Evolutionary conservation across 805 yeast genomes (phyloP).

Genomic region (Hanseniaspora taiwanica): DNA sequence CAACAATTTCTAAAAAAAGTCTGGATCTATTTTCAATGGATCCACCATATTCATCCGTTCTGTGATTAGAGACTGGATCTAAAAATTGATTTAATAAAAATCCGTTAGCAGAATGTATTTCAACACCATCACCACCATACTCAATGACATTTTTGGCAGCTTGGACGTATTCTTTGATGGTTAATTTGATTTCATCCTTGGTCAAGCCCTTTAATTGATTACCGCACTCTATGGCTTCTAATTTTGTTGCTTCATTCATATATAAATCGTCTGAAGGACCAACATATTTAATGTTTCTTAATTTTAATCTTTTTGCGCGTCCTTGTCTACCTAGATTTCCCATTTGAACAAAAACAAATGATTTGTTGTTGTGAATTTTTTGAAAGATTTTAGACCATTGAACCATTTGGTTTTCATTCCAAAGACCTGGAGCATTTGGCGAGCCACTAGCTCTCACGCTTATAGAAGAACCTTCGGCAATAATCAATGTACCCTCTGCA

Average conservation of each 20-base stretch:
- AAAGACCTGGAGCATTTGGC: too few relatives aligned
- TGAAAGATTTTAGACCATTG: too few relatives aligned
- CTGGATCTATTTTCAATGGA: slow-evolving; percentile 37
- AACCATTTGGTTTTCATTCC: too few relatives aligned
- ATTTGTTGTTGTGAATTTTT: too few relatives aligned
- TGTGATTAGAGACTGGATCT: slow-evolving; percentile 31
- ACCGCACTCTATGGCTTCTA: slow-evolving; percentile 22
- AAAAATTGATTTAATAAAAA: slow-evolving; percentile 45
- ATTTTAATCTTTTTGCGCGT: too few relatives aligned
- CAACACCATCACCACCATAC: slow-evolving; percentile 45
- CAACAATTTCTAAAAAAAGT: slow-evolving; percentile 35
- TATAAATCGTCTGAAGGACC: too few relatives aligned
- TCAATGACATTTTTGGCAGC: slow-evolving; percentile 33
- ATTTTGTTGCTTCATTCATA: slow-evolving; percentile 27
- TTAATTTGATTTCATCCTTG: slow-evolving; percentile 26
- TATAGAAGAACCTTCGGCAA: too few relatives aligned
- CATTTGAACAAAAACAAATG: too few relatives aligned
- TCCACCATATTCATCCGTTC: slow-evolving; percentile 45
- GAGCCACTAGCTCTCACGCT: too few relatives aligned
- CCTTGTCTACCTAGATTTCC: too few relatives aligned
- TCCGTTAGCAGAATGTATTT: slow-evolving; percentile 59
- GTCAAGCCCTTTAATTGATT: slow-evolving; percentile 9
- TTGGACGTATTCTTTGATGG: slow-evolving; percentile 27
- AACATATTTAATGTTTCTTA: too few relatives aligned
- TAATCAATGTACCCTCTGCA: too few relatives aligned